Percentiles rank a stretch among this genome's conserved stretches.
Conservation (phyloP, 176 grass and related monocot species). For the Chrysopogon serrulatus region DNA sequence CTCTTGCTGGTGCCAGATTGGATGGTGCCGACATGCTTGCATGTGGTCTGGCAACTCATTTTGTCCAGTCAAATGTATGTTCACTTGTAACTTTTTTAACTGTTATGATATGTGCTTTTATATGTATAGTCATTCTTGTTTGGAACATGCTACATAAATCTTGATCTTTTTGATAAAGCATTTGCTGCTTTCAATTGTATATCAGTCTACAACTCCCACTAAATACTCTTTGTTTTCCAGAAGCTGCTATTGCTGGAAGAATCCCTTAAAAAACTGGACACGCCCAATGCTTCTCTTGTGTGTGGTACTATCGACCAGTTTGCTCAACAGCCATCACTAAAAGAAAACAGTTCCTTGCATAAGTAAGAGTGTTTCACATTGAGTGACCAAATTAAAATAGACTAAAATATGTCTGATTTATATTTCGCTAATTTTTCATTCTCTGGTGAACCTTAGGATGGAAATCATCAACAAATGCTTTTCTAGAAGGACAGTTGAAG, state of each 20-base stretch:
- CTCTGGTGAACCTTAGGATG: no score
- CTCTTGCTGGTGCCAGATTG: slow-evolving; percentile 71
- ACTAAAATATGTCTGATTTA: no score
- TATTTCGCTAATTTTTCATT: no score
- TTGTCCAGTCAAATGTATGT: slow-evolving; percentile 69
- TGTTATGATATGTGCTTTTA: not conserved
- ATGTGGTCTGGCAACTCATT: slow-evolving; percentile 92
- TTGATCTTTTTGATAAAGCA: not conserved
- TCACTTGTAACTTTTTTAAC: not conserved
- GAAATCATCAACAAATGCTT: no score
- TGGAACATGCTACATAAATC: not conserved
- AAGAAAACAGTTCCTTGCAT: not conserved
- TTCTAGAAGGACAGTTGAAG: no score
- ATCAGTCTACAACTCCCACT: not conserved
- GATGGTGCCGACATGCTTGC: slow-evolving; percentile 91
- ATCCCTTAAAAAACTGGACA: not conserved
- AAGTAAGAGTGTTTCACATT: no score
- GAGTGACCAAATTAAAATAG: no score
- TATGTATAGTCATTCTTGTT: not conserved
- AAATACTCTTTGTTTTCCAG: not conserved
- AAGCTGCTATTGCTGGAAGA: not conserved
- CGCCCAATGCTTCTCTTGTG: not conserved
- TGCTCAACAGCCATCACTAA: not conserved
- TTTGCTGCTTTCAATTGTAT: slow-evolving; percentile 4
- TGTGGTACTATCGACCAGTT: not conserved